Conservation (phyloP, 345 rosid species). For the Noccaea bulbosa region DNA sequence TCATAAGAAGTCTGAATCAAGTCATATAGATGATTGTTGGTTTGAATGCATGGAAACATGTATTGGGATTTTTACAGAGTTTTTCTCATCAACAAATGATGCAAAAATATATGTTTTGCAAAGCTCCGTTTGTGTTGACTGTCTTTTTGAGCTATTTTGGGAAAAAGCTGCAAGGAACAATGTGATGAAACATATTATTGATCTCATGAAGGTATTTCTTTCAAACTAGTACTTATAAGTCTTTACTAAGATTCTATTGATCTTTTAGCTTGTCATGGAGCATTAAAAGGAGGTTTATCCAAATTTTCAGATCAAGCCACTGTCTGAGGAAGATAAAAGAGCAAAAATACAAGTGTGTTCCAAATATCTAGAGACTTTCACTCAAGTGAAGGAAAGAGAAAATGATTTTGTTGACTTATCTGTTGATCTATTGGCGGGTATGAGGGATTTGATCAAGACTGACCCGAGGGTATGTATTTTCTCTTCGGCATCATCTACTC, state of each 20-base stretch:
- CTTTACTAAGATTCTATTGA: conserved; percentile 11
- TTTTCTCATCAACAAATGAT: conserved; percentile 61
- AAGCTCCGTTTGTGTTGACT: conserved; percentile 66
- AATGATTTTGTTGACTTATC: conserved; percentile 64
- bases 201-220: conserved; percentile 79
- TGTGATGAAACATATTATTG: conserved; percentile 68
- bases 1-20: conserved; percentile 45
- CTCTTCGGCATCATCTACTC: conserved; percentile 20
- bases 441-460: conserved; percentile 72
- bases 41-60: conserved; percentile 64
- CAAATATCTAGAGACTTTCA: conserved; percentile 83
- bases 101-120: conserved; percentile 64
- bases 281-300: conserved; percentile 1
- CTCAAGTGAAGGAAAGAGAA: conserved; percentile 83
- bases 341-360: conserved; percentile 79
- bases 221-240: conserved; percentile 4
- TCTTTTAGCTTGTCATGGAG: conserved; percentile 24
- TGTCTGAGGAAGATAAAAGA: conserved; percentile 63
- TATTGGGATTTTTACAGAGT: conserved; percentile 63
- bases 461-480: conserved; percentile 59
- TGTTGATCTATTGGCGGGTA: conserved; percentile 77
- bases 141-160: conserved; percentile 91
- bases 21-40: conserved; percentile 51
- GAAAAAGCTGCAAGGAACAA: conserved; percentile 64
- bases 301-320: conserved; percentile 58